Evolutionary conservation across 2,329 filamentous ascomycete species (phyloP).

Genomic region (Aspergillus flavus): DNA sequence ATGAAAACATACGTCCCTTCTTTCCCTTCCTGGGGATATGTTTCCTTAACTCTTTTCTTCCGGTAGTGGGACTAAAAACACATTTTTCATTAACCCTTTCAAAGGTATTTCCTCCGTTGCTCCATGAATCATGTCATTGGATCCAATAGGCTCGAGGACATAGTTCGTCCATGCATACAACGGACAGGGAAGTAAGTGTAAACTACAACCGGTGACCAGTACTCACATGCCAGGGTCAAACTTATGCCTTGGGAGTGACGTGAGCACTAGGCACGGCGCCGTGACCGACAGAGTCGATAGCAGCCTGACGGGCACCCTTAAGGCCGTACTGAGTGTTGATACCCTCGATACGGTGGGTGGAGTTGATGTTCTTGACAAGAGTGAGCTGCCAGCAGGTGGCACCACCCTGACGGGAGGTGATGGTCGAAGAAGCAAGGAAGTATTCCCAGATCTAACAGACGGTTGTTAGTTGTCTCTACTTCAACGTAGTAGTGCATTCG

Average conservation of each 20-base stretch:
- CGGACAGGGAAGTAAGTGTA: not conserved
- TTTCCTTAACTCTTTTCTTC: not conserved
- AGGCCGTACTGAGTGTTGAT: slow-evolving; percentile 70
- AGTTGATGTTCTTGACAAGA: slow-evolving; percentile 87
- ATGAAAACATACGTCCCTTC: slow-evolving; percentile 11
- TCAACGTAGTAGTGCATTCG: not conserved
- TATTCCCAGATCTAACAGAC: slow-evolving; percentile 76
- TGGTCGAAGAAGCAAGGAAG: slow-evolving; percentile 84
- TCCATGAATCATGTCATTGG: not conserved
- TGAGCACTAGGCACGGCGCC: slow-evolving; percentile 41
- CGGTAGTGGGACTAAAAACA: not conserved
- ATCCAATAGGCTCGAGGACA: not conserved
- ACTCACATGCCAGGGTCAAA: not conserved
- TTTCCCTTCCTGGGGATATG: not conserved
- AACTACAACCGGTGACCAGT: not conserved
- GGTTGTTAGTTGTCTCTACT: not conserved
- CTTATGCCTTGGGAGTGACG: slow-evolving; percentile 34
- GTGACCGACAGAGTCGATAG: slow-evolving; percentile 36
- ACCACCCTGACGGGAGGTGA: slow-evolving; percentile 78
- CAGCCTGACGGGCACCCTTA: slow-evolving; percentile 62
- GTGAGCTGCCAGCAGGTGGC: slow-evolving; percentile 88
- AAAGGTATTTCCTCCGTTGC: not conserved
- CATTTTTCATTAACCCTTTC: slow-evolving; percentile 3
- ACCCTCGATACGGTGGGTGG: slow-evolving; percentile 78
- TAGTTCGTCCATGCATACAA: not conserved